Percentiles rank a stretch among this genome's conserved stretches.
These are phyloP conservation scores for Alternaria triticina DNA, from an alignment of 2,329 filamentous ascomycete genomes.

Conservation along the genomic window DNA sequence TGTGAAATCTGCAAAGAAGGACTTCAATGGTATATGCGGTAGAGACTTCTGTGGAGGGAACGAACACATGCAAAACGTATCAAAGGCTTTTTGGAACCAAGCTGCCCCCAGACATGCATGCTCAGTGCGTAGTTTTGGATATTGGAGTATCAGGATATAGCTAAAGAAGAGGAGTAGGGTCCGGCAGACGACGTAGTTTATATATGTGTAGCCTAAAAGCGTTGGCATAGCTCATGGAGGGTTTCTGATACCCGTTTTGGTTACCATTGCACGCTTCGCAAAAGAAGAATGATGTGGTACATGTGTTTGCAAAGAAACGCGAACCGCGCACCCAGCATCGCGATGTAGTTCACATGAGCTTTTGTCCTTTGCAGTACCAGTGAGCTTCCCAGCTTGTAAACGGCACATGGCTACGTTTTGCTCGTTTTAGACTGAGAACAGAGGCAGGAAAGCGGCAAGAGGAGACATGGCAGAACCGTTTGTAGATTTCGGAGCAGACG, in stretches of 20 bases:
- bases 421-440: too few species aligned
- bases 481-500: too few species aligned
- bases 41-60: neutral
- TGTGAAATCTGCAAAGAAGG: neutral
- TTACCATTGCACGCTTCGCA: neutral
- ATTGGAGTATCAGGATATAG: neutral
- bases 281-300: neutral
- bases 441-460: too few species aligned
- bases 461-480: too few species aligned
- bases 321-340: neutral
- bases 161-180: neutral
- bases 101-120: neutral
- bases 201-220: neutral
- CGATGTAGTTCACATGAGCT: neutral
- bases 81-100: neutral
- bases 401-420: too few species aligned
- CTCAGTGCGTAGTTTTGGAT: fast-evolving
- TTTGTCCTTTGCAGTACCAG: neutral
- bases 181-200: neutral
- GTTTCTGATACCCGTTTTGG: neutral
- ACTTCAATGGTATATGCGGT: neutral
- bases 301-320: neutral
- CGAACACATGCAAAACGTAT: neutral
- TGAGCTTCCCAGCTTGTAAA: too few species aligned
- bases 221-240: neutral